Percentiles rank a stretch among this genome's conserved stretches.
These are phyloP conservation scores for Candida pini DNA, from an alignment of 805 yeast genomes.

Conservation along the genomic window DNA sequence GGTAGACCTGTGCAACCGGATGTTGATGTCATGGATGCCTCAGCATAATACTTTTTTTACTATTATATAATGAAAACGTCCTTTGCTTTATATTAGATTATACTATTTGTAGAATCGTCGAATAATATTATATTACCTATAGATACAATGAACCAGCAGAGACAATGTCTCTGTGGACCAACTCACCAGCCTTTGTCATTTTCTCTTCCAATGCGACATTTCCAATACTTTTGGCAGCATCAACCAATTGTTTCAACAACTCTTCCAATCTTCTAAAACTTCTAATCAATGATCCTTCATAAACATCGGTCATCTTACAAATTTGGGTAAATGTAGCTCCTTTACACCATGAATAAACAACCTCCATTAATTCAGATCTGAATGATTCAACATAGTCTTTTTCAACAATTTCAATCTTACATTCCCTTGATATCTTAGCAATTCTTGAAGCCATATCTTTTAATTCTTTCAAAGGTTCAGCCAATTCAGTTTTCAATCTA, in stretches of 20 bases:
- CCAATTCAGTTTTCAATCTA: conserved; percentile 77
- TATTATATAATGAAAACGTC: no score
- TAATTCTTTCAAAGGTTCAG: conserved; percentile 86
- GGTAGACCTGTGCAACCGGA: conserved; percentile 14
- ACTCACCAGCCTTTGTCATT: conserved; percentile 78
- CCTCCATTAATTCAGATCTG: conserved; percentile 94
- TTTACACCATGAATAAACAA: conserved; percentile 92
- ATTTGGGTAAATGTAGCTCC: conserved; percentile 96
- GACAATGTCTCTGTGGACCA: conserved; percentile 93
- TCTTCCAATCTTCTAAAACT: conserved; percentile 94
- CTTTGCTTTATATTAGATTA: no score
- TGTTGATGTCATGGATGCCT: conserved; percentile 19
- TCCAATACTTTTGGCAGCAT: conserved; percentile 93
- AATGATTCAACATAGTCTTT: conserved; percentile 90
- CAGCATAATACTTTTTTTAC: not conserved
- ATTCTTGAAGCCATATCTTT: conserved; percentile 88
- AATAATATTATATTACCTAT: no score
- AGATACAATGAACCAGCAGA: conserved; percentile 91
- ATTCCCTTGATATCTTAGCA: conserved; percentile 84
- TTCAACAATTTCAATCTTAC: conserved; percentile 84
- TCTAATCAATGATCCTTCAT: conserved; percentile 93
- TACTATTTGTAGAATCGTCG: no score
- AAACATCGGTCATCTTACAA: conserved; percentile 98
- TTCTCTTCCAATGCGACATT: conserved; percentile 79
- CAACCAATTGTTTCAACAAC: conserved; percentile 79